Conservation (phyloP, 2,329 filamentous ascomycete species). For the Ophiostoma tasmaniense region DNA sequence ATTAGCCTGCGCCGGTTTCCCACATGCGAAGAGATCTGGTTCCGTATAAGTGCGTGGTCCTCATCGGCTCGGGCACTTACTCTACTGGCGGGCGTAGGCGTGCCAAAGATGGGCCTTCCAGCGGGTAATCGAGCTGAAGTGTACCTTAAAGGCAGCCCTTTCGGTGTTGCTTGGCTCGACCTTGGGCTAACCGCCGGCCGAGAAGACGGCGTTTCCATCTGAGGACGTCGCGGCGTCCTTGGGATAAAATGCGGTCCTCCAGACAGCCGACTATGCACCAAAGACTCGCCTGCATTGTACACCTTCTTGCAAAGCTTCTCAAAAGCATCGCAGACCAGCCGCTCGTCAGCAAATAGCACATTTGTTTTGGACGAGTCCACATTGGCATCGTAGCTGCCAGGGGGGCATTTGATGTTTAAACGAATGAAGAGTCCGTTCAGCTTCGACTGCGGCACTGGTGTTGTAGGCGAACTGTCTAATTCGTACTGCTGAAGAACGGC, state of each 20-base stretch:
- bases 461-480: neutral
- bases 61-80: neutral
- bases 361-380: slow-evolving; percentile 65
- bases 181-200: neutral
- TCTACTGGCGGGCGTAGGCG: neutral
- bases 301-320: slow-evolving; percentile 31
- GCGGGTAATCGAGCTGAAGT: neutral
- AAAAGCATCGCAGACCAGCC: slow-evolving; percentile 37
- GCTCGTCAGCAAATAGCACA: slow-evolving; percentile 55
- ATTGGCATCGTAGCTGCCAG: slow-evolving; percentile 61
- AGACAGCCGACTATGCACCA: neutral
- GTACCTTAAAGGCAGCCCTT: neutral
- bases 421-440: slow-evolving; percentile 49
- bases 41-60: neutral
- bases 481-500: neutral
- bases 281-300: neutral
- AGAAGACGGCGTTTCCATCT: neutral
- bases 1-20: neutral
- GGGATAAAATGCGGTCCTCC: neutral
- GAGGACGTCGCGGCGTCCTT: slow-evolving; percentile 4
- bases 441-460: slow-evolving; percentile 22
- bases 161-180: neutral
- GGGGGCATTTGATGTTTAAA: slow-evolving; percentile 54
- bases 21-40: neutral
- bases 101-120: neutral